Evolutionary conservation across 352 stramenopile genomes (phyloP).

Genomic region (Plasmopara muralis): DNA sequence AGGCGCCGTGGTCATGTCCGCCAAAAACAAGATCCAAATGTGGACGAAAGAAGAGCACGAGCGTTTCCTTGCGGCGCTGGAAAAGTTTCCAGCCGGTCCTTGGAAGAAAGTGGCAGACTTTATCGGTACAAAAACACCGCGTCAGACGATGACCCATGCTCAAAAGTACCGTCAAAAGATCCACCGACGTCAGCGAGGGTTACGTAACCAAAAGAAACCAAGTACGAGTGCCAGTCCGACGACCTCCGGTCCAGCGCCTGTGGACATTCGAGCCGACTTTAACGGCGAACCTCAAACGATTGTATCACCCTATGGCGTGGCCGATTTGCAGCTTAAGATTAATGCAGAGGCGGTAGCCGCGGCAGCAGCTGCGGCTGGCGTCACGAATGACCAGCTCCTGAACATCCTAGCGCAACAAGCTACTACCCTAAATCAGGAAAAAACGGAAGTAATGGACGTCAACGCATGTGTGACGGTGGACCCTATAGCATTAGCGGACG

Average conservation of each 20-base stretch:
- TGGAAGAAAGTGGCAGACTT: constrained; percentile 85
- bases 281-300: constrained; percentile 32
- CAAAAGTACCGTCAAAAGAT: constrained; percentile 85
- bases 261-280: constrained; percentile 23
- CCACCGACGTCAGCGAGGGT: constrained; percentile 53
- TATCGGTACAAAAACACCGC: constrained; percentile 81
- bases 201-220: constrained; percentile 74
- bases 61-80: constrained; percentile 72
- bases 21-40: constrained; percentile 82
- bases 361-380: constrained; percentile 10
- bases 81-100: constrained; percentile 77
- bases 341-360: constrained; percentile 19
- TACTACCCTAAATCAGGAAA: constrained; percentile 34
- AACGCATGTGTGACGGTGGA: constrained; percentile 13
- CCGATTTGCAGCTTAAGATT: constrained; percentile 49
- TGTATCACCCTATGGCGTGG: constrained; percentile 52
- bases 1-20: constrained; percentile 65
- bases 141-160: constrained; percentile 90
- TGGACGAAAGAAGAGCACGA: constrained; percentile 85
- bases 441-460: constrained; percentile 17
- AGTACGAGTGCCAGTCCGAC: not conserved
- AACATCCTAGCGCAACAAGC: constrained; percentile 68
- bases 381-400: constrained; percentile 44
- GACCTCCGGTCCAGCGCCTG: constrained; percentile 8
- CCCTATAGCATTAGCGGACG: not conserved